A percentile compares a stretch with the other conserved stretches of the same genome.
These are phyloP conservation scores for Dissophora globulifera DNA, from an alignment of 192 early-diverging fungal species.

Conservation along the genomic window DNA sequence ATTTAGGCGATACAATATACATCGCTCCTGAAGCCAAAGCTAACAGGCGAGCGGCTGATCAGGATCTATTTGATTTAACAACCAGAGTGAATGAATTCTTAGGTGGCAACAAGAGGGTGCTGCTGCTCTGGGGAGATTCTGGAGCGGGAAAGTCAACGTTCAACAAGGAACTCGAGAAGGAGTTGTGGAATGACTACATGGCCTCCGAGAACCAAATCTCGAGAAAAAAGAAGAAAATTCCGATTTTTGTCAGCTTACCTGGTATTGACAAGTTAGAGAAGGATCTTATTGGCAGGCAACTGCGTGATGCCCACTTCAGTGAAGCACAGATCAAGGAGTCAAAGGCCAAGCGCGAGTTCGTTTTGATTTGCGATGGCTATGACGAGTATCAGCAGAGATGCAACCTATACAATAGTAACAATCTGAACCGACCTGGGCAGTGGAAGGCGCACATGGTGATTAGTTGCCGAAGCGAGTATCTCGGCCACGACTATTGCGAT, in stretches of 20 bases:
- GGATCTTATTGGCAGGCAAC: neutral
- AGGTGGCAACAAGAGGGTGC: neutral
- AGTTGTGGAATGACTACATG: neutral
- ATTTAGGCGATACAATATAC: neutral
- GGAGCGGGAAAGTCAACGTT: constrained; percentile 6
- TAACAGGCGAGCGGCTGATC: neutral
- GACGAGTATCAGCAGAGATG: too few relatives aligned
- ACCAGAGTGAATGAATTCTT: neutral
- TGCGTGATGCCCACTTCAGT: neutral
- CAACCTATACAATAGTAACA: too few relatives aligned
- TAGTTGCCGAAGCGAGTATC: neutral
- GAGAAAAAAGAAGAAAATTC: neutral
- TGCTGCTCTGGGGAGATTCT: constrained; percentile 1
- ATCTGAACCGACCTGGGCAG: too few relatives aligned
- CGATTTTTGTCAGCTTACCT: neutral
- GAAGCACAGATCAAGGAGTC: constrained; percentile 1
- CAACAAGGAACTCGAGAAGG: neutral
- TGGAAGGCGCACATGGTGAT: too few relatives aligned
- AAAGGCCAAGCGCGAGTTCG: neutral
- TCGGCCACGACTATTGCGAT: neutral
- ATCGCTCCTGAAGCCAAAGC: constrained; percentile 1
- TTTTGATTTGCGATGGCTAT: too few relatives aligned
- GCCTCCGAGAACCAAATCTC: neutral
- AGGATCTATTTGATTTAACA: neutral
- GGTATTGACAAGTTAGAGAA: neutral